Base-by-base conservation (phyloP, 2,329 filamentous ascomycete genomes). In the Trichoderma atrobrunneum region DNA sequence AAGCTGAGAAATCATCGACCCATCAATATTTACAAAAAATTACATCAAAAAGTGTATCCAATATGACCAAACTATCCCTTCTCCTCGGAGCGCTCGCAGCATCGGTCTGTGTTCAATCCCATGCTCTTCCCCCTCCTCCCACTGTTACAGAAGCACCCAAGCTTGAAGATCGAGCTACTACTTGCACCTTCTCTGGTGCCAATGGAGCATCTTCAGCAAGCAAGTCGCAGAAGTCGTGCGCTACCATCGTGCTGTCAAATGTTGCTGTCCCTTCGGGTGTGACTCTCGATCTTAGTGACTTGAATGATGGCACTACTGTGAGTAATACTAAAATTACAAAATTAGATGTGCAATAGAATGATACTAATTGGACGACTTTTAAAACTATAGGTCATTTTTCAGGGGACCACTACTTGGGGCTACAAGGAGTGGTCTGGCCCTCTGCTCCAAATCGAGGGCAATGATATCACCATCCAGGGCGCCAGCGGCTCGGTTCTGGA, bases 201-300 rank as follows among this genome's bases (percentile, higher is more conserved):
- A 69, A 34, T 51, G 66, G 66, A 11, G 66, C 66, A 16, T 61
- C 66, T 51, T 69, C 56, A 21, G 66, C 66, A 8, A 69, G 66
- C 34, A 69, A 69, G n/a, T 69, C 66, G 18, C 66, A 69, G 5
- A 69, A 69, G 11, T 69, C 66, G 2, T 69, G 66, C 56, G 66
- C 66, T 5, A 69, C 66, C 3, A 69, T 69, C 10, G 66, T 69
- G 28, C 21, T 69, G 5, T 69, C 66, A 12, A 69, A 69, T 18
- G 66, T 69, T 21, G 66, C 66, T 18, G 66, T 69, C n/a, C 66
- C 66, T 30, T 69, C 66, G 7, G 66, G 66, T 3, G 66, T 69
- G 26, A 69, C 66, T 12, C 66, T 69, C 5, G 56, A 69, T 28
- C 66, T 69, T 18, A 69, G 66, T n/a, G 66, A 69, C 12, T 16